phyloP scores from a whole-genome alignment of 345 rosid species.

The Acer negundo region DNA sequence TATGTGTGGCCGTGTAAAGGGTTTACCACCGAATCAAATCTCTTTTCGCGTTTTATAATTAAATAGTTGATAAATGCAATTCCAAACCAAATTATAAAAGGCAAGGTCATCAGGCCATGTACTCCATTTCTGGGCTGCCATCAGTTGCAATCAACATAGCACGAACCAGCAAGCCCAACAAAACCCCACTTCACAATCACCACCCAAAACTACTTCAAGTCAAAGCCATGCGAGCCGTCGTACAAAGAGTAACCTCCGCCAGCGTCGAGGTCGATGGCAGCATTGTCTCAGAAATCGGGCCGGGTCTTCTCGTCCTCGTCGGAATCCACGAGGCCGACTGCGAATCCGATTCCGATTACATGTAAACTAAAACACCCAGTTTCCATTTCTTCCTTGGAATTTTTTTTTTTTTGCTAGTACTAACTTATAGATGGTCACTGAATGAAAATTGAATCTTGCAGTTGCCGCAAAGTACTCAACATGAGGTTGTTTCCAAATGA shows the following conservation, averaged over 20 bases:
- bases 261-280: conserved; percentile 79
- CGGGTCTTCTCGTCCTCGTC: conserved; percentile 79
- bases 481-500: conserved; percentile 90
- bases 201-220: conserved; percentile 29
- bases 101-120: not conserved
- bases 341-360: conserved; percentile 74
- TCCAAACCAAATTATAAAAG: not conserved
- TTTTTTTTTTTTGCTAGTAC: too few relatives aligned
- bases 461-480: conserved; percentile 84
- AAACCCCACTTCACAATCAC: not conserved
- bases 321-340: conserved; percentile 84
- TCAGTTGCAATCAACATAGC: not conserved
- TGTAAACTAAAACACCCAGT: conserved; percentile 34
- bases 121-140: not conserved
- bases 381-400: not conserved
- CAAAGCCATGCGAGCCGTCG: conserved; percentile 82
- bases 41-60: too few relatives aligned
- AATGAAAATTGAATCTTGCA: conserved; percentile 26
- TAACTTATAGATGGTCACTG: not conserved
- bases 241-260: conserved; percentile 81
- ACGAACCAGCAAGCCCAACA: not conserved
- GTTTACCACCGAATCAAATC: too few relatives aligned
- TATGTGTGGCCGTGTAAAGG: too few relatives aligned
- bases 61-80: not conserved
- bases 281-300: conserved; percentile 79